Base-by-base conservation (phyloP, 106 monocot genomes). In the Dioscorea zingiberensis region DNA sequence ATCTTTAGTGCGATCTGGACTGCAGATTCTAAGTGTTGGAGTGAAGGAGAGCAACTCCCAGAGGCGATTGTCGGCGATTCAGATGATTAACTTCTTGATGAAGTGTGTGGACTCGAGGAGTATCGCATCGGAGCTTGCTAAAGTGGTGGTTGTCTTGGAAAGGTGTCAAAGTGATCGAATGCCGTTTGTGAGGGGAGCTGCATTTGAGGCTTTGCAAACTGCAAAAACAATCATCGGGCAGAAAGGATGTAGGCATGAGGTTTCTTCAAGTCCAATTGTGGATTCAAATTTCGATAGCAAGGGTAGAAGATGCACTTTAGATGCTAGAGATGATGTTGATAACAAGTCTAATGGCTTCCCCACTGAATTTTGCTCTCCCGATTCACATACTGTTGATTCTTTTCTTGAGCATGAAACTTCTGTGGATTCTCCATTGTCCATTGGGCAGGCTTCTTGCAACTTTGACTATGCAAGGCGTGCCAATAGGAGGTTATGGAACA, bases 51-150 rank as follows among this genome's bases (percentile, higher is more conserved):
- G 66, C 56, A 97, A 83, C 63, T 88, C 92, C 27, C 92, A 97
- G 76, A 92, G 80, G 60, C 75, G 97, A 11, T 64, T 92, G 9
- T 86, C 81, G 0, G 88, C 97, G 22, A 97, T 92, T 73, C 97
- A 97, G 61, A 97, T 92, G 97, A 78, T 92, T 13, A 88, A 92
- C 38, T 97, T 89, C 69, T 71, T 97, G 70, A 89, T 92, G 79
- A 97, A 97, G 64, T 92, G 86, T 71, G 84, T 97, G 0, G 97
- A 97, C 32, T 81, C 78, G 0, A 81, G 92, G 72, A 84, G 86
- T 44, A 71, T 88, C 9, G 70, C 68, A 3, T 81, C 86, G 0
- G 92, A 97, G 60, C 54, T 97, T 23, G 69, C 21, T 14, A 81
- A 75, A 22, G 77, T 97, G 21, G 54, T 79, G 44, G 85, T 88